A percentile compares a stretch with the other conserved stretches of the same genome.
Conservation (phyloP, 2,329 filamentous ascomycete species). For the Alternaria sp. region DNA sequence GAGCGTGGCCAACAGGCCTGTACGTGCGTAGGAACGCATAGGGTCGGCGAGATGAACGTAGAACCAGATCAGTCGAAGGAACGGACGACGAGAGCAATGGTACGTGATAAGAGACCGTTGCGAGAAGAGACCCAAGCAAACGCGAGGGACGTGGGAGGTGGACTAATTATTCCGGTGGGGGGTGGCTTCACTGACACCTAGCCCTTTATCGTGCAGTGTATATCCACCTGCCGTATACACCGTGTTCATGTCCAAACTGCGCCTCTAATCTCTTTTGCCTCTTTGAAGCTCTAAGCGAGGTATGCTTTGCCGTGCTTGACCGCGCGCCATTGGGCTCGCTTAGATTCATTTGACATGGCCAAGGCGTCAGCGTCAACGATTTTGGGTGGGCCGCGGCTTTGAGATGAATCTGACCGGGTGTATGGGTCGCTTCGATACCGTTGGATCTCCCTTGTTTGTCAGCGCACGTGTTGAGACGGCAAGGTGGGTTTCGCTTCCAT, state of each 20-base stretch:
- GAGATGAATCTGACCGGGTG: background rate
- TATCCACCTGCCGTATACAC: constrained; percentile 25
- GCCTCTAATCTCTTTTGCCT: constrained; percentile 5
- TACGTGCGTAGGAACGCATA: constrained; percentile 19
- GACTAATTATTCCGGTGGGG: constrained; percentile 12
- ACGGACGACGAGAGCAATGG: background rate
- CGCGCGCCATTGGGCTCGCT: constrained; percentile 17
- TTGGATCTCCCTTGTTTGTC: background rate
- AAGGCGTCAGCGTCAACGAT: constrained; percentile 12
- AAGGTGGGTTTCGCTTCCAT: constrained; percentile 5
- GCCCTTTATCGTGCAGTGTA: constrained; percentile 11
- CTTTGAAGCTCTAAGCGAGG: constrained; percentile 26
- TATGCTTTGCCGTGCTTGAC: background rate
- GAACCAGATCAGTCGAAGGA: background rate
- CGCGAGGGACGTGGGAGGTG: background rate
- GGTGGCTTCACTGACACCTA: constrained; percentile 6
- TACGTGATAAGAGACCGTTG: background rate
- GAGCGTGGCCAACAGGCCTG: constrained; percentile 18
- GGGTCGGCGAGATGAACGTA: background rate
- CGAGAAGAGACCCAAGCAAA: background rate
- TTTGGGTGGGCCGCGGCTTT: constrained; percentile 3
- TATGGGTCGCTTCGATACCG: constrained; percentile 3
- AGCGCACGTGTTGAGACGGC: constrained; percentile 6
- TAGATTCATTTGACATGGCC: constrained; percentile 8
- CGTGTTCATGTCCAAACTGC: constrained; percentile 18